Conservation (phyloP, 495 filamentous ascomycete species). For the Aspergillus incahuasiensis region DNA sequence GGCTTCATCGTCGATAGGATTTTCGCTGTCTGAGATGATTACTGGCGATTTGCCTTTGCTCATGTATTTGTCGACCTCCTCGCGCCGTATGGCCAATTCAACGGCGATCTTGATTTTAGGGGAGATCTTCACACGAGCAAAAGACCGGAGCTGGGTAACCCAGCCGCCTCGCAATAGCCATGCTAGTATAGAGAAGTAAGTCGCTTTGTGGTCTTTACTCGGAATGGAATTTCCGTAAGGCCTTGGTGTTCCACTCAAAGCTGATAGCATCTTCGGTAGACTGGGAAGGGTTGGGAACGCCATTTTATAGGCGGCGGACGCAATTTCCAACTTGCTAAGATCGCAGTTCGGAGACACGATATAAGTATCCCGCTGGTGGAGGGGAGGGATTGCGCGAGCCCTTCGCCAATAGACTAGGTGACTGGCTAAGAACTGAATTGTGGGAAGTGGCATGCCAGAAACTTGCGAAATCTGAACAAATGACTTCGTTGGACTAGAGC, state of each 20-base stretch:
- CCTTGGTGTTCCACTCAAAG: slow-evolving; percentile 69
- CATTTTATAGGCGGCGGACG: slow-evolving; percentile 64
- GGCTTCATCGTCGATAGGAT: background rate
- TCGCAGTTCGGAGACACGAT: slow-evolving; percentile 90
- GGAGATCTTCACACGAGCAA: slow-evolving; percentile 68
- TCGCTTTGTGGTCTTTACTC: slow-evolving; percentile 78
- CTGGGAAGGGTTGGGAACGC: slow-evolving; percentile 76
- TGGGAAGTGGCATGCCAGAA: slow-evolving; percentile 65
- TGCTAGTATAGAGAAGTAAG: slow-evolving; percentile 83
- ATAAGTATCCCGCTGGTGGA: slow-evolving; percentile 88
- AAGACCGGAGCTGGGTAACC: slow-evolving; percentile 86
- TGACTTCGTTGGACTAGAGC: slow-evolving; percentile 78
- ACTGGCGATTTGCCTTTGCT: slow-evolving; percentile 23
- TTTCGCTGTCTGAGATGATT: slow-evolving; percentile 3
- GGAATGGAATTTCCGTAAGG: slow-evolving; percentile 79
- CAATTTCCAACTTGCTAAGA: slow-evolving; percentile 63
- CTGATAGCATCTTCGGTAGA: slow-evolving; percentile 77
- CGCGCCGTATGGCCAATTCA: slow-evolving; percentile 39
- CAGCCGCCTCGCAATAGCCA: slow-evolving; percentile 90
- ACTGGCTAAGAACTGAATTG: slow-evolving; percentile 78
- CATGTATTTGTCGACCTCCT: slow-evolving; percentile 42
- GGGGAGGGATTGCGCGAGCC: slow-evolving; percentile 84
- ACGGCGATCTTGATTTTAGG: slow-evolving; percentile 47
- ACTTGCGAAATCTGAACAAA: slow-evolving; percentile 73
- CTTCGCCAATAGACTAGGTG: slow-evolving; percentile 95